Base-by-base conservation (phyloP, 148 eudicot genomes). In the Camellia lanceoleosa region DNA sequence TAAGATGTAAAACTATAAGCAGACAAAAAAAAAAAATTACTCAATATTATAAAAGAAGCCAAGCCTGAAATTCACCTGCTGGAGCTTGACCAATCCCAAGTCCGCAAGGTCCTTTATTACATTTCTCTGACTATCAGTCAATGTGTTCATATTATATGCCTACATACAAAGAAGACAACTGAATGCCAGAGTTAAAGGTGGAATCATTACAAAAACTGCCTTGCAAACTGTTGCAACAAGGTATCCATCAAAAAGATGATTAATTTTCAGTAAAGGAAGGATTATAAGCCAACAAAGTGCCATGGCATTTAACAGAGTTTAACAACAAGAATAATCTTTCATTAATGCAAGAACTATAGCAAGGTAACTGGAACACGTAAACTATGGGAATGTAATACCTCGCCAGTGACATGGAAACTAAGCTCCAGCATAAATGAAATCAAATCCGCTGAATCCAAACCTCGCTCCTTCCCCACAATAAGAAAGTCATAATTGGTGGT, bases 401-500 rank as follows among this genome's bases (percentile, higher is more conserved):
- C 91, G 68, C 99, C 99, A 14, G 91, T 89, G 75, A 92, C 95
- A 81, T 95, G 99, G 85, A 95, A 95, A 85, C 99, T 95, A 79
- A 95, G 97, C 88, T 95, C 99, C 82, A 95, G 88, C 83, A 95
- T 82, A 84, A 95, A 95, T 52, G 97, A 90, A 66, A 95, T 95
- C 66, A 95, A 84, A 86, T 91, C 91, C 55, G 97, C 92, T 73
- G 99, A 88, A 81, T 93, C 99, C 73, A 92, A 86, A 74, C 95
- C 95, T 49, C 88, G 90, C 72, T 93, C 99, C 99, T 95, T 84
- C 87, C 85, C 52, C 71, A 86, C 83, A 81, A 74, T 47, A 38
- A 76, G 82, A 30, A 79, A 84, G 60, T 70, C 75, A 47, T 42
- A 41, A 78, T 78, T 63, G 70, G 42, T 76, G 51, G 74, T 74